A percentile compares a stretch with the other conserved stretches of the same genome.
Evolutionary conservation across 768 basidiomycete genomes (phyloP).

Genomic region (Suillus weaverae): DNA sequence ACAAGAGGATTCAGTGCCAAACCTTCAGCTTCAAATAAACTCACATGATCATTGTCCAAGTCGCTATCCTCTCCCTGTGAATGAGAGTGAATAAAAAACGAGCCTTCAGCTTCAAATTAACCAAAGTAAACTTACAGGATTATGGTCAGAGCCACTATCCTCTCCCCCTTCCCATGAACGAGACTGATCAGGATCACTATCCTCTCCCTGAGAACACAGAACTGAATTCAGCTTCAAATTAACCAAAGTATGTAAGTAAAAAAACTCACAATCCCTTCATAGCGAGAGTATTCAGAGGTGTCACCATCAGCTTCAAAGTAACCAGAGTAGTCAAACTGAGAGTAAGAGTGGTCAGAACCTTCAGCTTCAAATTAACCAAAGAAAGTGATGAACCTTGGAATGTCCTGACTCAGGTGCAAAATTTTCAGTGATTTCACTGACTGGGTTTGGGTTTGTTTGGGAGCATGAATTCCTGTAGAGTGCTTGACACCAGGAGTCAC

Average conservation of each 20-base stretch:
- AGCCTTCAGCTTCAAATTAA: background rate
- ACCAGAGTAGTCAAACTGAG: background rate
- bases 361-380: background rate
- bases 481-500: background rate
- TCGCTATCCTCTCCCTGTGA: no score
- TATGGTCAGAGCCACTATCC: background rate
- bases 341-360: background rate
- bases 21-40: background rate
- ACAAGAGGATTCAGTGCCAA: background rate
- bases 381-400: background rate
- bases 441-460: background rate
- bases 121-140: background rate
- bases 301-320: background rate
- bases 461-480: conserved; percentile 1
- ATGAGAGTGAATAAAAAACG: no score
- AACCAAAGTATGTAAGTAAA: background rate
- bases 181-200: background rate
- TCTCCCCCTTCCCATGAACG: background rate
- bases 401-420: background rate
- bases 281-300: no score
- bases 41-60: background rate
- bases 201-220: background rate
- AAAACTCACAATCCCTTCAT: background rate
- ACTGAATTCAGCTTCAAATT: background rate
- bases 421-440: background rate